Conservation (phyloP, 2,329 filamentous ascomycete genomes). For the Diaporthe aspalathi region DNA sequence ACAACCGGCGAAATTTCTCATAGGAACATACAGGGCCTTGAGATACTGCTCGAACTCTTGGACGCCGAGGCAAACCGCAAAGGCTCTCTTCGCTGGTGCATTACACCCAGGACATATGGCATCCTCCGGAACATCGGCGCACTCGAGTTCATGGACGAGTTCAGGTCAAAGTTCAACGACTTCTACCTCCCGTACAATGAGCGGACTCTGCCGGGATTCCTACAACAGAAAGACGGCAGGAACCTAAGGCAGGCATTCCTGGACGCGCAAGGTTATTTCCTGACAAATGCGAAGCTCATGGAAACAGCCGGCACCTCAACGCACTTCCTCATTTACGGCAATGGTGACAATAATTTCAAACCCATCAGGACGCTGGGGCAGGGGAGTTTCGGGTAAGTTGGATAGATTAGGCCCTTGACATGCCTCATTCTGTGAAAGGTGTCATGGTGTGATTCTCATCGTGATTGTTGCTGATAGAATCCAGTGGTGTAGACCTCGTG, state of each 20-base stretch:
- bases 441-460: background rate
- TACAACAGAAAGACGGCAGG: constrained; percentile 13
- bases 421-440: background rate
- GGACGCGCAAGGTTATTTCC: constrained; percentile 40
- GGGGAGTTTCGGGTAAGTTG: constrained; percentile 38
- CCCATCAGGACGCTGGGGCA: constrained; percentile 37
- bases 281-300: constrained; percentile 40
- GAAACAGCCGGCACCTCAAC: constrained; percentile 36
- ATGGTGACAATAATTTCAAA: constrained; percentile 37
- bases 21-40: constrained; percentile 34
- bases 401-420: background rate
- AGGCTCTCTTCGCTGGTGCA: constrained; percentile 28
- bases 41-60: constrained; percentile 33
- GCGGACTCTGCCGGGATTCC: constrained; percentile 38
- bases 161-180: constrained; percentile 38
- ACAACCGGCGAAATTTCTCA: constrained; percentile 28
- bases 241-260: constrained; percentile 37
- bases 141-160: constrained; percentile 37
- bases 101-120: constrained; percentile 38
- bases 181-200: constrained; percentile 41
- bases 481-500: constrained; percentile 39
- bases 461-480: background rate
- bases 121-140: constrained; percentile 39
- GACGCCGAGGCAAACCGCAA: constrained; percentile 32
- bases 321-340: constrained; percentile 17